Percentiles rank a stretch among this genome's conserved stretches.
phyloP scores from a whole-genome alignment of 75 land plant genomes.

The Ceratopteris richardii region DNA sequence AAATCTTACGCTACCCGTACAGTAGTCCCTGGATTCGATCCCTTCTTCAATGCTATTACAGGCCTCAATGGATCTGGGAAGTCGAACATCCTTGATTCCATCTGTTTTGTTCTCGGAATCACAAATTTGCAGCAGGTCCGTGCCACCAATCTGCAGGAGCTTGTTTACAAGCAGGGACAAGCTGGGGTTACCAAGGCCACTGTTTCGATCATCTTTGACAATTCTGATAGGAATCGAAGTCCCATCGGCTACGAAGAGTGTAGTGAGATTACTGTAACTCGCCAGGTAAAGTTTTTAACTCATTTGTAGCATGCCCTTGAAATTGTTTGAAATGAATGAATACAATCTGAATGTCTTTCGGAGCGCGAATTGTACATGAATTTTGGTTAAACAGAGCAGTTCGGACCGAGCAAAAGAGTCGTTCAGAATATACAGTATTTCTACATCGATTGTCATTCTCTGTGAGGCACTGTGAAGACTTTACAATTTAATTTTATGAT shows the following conservation, averaged over 20 bases:
- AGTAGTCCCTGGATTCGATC: slow-evolving; percentile 89
- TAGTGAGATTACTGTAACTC: slow-evolving; percentile 83
- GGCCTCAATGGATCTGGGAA: slow-evolving; percentile 99
- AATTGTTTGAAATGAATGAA: background rate
- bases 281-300: slow-evolving; percentile 62
- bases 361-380: no score
- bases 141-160: slow-evolving; percentile 89
- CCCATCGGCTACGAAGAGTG: slow-evolving; percentile 92
- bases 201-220: slow-evolving; percentile 92
- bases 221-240: slow-evolving; percentile 71
- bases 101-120: slow-evolving; percentile 96
- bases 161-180: slow-evolving; percentile 99
- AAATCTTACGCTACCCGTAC: slow-evolving; percentile 96
- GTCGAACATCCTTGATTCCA: slow-evolving; percentile 95
- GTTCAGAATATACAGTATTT: no score
- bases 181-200: slow-evolving; percentile 99
- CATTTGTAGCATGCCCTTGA: slow-evolving; percentile 1
- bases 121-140: slow-evolving; percentile 97
- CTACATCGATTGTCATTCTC: no score
- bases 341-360: no score
- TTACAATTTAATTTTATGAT: no score
- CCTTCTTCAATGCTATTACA: slow-evolving; percentile 95
- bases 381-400: no score
- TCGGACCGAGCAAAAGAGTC: no score
- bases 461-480: no score